Conservation (phyloP, 2,329 filamentous ascomycete species). For the Drechslerella coelobrocha region DNA sequence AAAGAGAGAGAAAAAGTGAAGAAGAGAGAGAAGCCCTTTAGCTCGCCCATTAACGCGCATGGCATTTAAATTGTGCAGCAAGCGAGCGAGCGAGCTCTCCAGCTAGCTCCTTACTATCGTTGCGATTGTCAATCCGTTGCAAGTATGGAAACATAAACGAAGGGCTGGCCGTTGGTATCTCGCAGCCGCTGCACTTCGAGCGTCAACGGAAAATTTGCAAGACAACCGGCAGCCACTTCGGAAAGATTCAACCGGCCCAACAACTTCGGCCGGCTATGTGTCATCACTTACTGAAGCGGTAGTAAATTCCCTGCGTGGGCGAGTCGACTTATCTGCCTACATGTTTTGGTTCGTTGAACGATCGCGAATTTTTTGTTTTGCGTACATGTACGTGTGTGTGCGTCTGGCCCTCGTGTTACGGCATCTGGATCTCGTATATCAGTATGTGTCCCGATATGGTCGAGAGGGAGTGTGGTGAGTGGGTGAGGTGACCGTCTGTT, state of each 20-base stretch:
- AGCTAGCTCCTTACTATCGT: neutral
- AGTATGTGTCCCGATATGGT: no score
- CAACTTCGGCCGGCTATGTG: no score
- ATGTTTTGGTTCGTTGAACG: neutral
- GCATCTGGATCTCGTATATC: neutral
- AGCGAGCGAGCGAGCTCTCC: neutral
- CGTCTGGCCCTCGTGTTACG: no score
- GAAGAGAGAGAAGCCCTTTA: no score
- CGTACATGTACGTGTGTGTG: no score
- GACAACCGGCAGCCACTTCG: conserved; percentile 1
- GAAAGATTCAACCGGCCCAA: conserved; percentile 2
- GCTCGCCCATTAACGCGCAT: no score
- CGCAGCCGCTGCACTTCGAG: neutral
- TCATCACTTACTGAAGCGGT: neutral
- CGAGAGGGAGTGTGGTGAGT: no score
- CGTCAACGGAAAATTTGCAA: conserved; percentile 1
- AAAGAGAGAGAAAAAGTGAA: no score
- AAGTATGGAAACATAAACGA: no score
- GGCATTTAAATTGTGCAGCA: no score
- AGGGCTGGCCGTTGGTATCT: neutral
- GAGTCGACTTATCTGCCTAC: neutral
- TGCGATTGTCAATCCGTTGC: no score
- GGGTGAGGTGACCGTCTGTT: no score
- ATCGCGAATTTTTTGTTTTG: neutral
- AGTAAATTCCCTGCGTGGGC: neutral